Evolutionary conservation across 176 grass and related monocot species (phyloP).

Genomic region (Guadua angustifolia): DNA sequence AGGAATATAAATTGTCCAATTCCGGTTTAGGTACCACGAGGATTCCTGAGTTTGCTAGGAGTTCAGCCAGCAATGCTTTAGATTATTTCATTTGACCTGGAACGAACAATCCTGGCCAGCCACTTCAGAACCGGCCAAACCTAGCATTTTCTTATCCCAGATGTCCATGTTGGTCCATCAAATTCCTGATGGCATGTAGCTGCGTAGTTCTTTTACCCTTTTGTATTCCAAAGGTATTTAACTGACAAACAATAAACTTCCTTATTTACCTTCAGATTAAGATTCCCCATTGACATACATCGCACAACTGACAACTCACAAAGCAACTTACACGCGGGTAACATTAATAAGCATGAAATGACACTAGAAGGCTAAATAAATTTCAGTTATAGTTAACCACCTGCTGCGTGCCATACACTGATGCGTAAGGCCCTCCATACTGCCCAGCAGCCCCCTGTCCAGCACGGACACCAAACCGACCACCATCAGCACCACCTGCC

Average conservation of each 20-base stretch:
- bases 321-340: neutral
- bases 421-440: constrained; percentile 70
- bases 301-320: neutral
- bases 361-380: neutral
- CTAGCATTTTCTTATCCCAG: neutral
- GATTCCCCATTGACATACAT: neutral
- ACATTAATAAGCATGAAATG: neutral
- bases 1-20: neutral
- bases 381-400: constrained; percentile 38
- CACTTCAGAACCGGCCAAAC: neutral
- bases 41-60: neutral
- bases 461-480: constrained; percentile 55
- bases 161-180: constrained; percentile 6
- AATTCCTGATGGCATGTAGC: neutral
- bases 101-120: neutral
- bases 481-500: constrained; percentile 25
- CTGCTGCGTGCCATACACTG: constrained; percentile 72
- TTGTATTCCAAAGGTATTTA: constrained; percentile 16
- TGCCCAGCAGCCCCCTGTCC: constrained; percentile 54
- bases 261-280: neutral
- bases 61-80: constrained; percentile 23
- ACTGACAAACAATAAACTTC: constrained; percentile 9
- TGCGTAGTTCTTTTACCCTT: neutral
- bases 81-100: constrained; percentile 7
- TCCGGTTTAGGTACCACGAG: neutral